Evolutionary conservation across 176 grass and related monocot genomes (phyloP).

Genomic region (Rhipidocladum racemiflorum): DNA sequence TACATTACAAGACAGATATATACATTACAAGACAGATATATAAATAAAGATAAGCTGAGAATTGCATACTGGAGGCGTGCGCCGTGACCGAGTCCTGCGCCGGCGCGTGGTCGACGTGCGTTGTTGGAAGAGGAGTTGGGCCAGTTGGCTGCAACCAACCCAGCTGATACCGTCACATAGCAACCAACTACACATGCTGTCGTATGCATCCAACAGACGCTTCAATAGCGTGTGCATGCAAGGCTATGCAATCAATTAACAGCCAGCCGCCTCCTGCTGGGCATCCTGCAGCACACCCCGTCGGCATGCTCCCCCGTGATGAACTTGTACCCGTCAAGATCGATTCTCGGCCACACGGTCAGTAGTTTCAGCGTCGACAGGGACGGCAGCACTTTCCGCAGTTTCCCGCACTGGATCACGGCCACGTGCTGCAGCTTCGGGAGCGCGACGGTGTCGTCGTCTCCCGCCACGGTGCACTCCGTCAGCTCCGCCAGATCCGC

Average conservation of each 20-base stretch:
- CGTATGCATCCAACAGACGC: no score
- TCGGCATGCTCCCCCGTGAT: not conserved
- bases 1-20: no score
- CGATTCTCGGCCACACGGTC: not conserved
- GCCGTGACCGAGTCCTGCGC: no score
- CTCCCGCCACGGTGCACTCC: not conserved
- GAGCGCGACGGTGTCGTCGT: not conserved
- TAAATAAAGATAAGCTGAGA: no score
- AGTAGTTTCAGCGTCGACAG: not conserved
- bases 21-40: no score
- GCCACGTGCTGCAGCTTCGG: not conserved
- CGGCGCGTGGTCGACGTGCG: no score
- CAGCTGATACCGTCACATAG: no score
- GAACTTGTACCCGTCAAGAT: not conserved
- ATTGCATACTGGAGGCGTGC: no score
- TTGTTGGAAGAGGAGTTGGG: no score
- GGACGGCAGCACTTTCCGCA: not conserved
- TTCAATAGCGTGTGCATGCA: no score
- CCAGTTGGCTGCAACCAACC: no score
- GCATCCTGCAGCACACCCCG: not conserved
- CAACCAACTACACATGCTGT: no score
- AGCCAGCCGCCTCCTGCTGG: not conserved
- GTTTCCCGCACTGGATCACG: not conserved
- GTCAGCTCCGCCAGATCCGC: not conserved
- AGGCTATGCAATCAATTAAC: not conserved